Base-by-base conservation (phyloP, 768 basidiomycete species). In the Candolleomyces aberdarensis region DNA sequence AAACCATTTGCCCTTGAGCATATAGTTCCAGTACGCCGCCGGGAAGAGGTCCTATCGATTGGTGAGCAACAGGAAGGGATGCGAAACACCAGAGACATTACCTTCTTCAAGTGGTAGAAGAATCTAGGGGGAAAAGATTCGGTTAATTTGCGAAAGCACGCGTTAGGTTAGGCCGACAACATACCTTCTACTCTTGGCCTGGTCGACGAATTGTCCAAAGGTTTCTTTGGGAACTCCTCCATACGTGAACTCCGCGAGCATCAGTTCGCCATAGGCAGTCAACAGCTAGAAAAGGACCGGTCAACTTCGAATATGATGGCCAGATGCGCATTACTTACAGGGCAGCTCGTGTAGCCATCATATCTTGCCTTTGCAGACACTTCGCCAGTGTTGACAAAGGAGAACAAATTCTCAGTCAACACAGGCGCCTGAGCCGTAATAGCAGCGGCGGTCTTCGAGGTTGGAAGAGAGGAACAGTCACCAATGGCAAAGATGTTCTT, bases 221-320 rank as follows among this genome's bases (percentile, higher is more conserved):
- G 91, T 84, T 75, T 98, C 96, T 66, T 94, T 88, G 1, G 94
- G 92, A 69, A 88, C 84, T 1, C 88, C 75, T 15, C 92, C 95
- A 72, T 98, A 99, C 72, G 91, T 92, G 82, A 98, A 98, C 73
- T 98, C 96, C 29, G 92, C 89, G 57, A 98, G 80, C 85, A 98
- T 83, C 46, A 92, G 73, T 73, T 91, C 80, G 17, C 89, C 90
- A 65, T 93, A 92, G 31, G 89, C 90, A 48, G 90, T 92, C 64
- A 93, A 78, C 8, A 93, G 79, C 91, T 92, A 43, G 60, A 47
- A 14, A 17, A 46, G 15, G 61, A 60, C 29, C 66, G 58, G 64
- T 14, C 58, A 54, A 17, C 15, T 39, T 51, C 49, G 32, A 44
- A 41, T 17, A 54, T 58, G 6, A 61, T 39, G 51, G 52, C 50